Evolutionary conservation across 164 flowering plant species (phyloP), one percentile per base, ranked within the genome.

Genomic region (Berberis vulgaris): DNA sequence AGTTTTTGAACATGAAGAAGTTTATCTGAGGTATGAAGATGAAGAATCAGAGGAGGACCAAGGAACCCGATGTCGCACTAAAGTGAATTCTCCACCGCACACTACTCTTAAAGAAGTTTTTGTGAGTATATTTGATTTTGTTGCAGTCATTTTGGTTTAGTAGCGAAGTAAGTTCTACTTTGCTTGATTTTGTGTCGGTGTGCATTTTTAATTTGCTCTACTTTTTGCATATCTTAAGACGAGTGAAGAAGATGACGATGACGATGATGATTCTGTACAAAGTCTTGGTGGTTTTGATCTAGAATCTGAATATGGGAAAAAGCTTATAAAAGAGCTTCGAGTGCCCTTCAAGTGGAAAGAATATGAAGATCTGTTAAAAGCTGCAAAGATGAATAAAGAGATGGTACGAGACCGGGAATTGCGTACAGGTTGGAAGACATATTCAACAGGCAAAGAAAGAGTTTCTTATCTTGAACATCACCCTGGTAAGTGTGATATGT

Each of bases 391-490:
- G 7, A 60, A 60, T 11, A 71, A 50, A 63, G 74, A 61, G 10
- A 1, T 63, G 58, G 41, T 64, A 12, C n/a, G 63, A 6, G 5
- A 50, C 6, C 69, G 70, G 73, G 47, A 65, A 1, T 44, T 69
- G 64, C 84, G 86, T 44, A 57, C 69, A 2, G 47, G 67, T 38
- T 45, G 4, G 38, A 45, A 26, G 60, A 2, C 72, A 45, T 81
- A 71, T 67, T 0, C 55, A 12, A 13, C 65, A 43, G 64, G 54
- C 1, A 2, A 1, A 49, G 4, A 7, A 1, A 62, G 79, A 40
- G 45, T 63, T 13, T 84, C 86, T 3, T 81, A 78, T 76, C 79
- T 82, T 54, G 81, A 80, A 55, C 42, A 46, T 11, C 41, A 75
- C 43, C 12, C 58, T 3, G 84, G 86, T 84, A 57, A 73, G 77